phyloP scores from a whole-genome alignment of 805 yeast species.

The Jamesozyma gamospora region DNA sequence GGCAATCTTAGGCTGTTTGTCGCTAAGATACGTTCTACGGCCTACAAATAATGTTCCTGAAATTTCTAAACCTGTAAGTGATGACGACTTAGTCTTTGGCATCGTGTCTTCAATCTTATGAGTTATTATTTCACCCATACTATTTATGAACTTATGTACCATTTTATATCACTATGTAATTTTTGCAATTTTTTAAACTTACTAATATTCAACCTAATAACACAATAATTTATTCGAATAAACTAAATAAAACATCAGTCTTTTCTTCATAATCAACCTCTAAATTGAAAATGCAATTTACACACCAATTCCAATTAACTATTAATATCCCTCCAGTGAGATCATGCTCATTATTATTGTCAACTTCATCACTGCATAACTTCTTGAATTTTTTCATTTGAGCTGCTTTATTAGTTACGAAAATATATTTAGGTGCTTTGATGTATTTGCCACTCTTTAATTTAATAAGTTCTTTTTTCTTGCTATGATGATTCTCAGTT shows the following conservation, averaged over 20 bases:
- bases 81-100: neutral
- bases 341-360: neutral
- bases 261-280: constrained; percentile 9
- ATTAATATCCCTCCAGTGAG: constrained; percentile 10
- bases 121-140: no score
- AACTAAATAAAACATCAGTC: constrained; percentile 2
- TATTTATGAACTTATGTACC: no score
- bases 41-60: no score
- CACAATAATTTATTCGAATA: no score
- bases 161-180: neutral
- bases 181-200: no score
- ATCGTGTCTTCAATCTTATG: neutral
- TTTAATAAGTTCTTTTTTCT: neutral
- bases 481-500: neutral
- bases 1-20: neutral
- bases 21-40: no score
- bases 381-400: constrained; percentile 22
- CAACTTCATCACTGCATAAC: constrained; percentile 1
- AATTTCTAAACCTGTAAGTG: no score
- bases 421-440: constrained; percentile 37
- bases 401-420: constrained; percentile 29
- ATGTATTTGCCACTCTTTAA: neutral
- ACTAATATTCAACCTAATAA: no score
- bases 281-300: constrained; percentile 21
- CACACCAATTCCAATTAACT: constrained; percentile 31